phyloP scores from a whole-genome alignment of 106 monocot species.

The Phalaenopsis equestris region DNA sequence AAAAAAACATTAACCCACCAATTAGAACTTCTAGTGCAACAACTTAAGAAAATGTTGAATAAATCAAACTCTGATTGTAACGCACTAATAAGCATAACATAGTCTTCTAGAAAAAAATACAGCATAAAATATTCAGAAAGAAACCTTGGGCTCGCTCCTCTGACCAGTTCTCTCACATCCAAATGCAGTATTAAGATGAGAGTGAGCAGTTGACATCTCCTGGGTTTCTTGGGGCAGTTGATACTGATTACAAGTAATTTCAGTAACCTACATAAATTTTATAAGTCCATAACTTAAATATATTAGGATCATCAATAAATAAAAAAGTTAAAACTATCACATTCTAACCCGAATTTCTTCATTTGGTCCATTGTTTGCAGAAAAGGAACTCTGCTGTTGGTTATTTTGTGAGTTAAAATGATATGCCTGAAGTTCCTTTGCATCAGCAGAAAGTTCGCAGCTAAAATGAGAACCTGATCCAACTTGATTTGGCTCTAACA shows the following conservation, averaged over 20 bases:
- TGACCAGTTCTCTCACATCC: slow-evolving; percentile 18
- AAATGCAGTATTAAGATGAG: slow-evolving; percentile 24
- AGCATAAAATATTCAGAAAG: too few species aligned
- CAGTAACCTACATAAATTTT: slow-evolving; percentile 29
- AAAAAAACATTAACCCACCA: too few species aligned
- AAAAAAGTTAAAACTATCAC: too few species aligned
- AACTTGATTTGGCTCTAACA: slow-evolving; percentile 23
- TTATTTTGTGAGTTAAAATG: slow-evolving; percentile 18
- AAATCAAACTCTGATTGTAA: too few species aligned
- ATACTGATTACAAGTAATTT: slow-evolving; percentile 23
- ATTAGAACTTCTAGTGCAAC: too few species aligned
- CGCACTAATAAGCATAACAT: too few species aligned
- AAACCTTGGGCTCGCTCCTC: slow-evolving; percentile 38
- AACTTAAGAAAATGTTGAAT: too few species aligned
- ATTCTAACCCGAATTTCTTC: too few species aligned
- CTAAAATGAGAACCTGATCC: slow-evolving; percentile 27
- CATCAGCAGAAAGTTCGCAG: slow-evolving; percentile 26
- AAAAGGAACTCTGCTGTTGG: slow-evolving; percentile 9
- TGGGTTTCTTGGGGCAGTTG: slow-evolving; percentile 18
- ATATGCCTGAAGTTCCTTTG: slow-evolving; percentile 25
- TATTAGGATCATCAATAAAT: too few species aligned
- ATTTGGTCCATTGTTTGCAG: too few species aligned
- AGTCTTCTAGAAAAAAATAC: too few species aligned
- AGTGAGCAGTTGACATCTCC: slow-evolving; percentile 18
- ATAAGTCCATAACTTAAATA: not conserved